Percentiles rank a stretch among this genome's conserved stretches.
Evolutionary conservation across 1,139 yeast genomes (phyloP).

Genomic region (Komagataea norvegica): DNA sequence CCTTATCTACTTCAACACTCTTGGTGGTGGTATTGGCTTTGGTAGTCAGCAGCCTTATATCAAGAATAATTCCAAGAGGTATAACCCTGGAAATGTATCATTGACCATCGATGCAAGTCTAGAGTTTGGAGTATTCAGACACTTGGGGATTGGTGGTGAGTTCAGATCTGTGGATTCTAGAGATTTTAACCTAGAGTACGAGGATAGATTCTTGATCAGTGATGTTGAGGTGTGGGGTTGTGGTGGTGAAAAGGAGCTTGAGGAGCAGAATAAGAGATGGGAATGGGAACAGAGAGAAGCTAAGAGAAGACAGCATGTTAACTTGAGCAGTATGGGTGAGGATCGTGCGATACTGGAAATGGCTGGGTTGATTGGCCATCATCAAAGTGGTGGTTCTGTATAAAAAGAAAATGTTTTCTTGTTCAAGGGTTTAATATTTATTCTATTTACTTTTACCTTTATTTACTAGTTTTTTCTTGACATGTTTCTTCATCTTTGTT

Average conservation of each 20-base stretch:
- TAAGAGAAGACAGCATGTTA: slow-evolving; percentile 66
- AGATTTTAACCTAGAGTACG: slow-evolving; percentile 38
- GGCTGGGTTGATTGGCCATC: slow-evolving; percentile 84
- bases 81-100: slow-evolving; percentile 65
- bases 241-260: slow-evolving; percentile 71
- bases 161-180: slow-evolving; percentile 32
- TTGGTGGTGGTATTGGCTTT: slow-evolving; percentile 77
- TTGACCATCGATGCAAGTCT: slow-evolving; percentile 70
- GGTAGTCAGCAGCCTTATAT: slow-evolving; percentile 62
- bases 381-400: slow-evolving; percentile 59
- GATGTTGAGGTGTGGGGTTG: slow-evolving; percentile 91
- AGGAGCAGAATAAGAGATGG: slow-evolving; percentile 74
- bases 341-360: slow-evolving; percentile 83
- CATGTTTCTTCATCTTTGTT: slow-evolving; percentile 85
- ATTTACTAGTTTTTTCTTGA: slow-evolving; percentile 72
- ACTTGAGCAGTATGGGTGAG: slow-evolving; percentile 62
- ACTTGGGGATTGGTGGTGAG: slow-evolving; percentile 51
- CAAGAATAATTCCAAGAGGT: slow-evolving; percentile 40
- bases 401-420: too few relatives aligned
- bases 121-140: slow-evolving; percentile 79
- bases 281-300: slow-evolving; percentile 92
- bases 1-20: slow-evolving; percentile 55
- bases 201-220: slow-evolving; percentile 64
- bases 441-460: slow-evolving; percentile 35
- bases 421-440: background rate